These are phyloP conservation scores for Trichocladium antarcticum DNA, from an alignment of 495 filamentous ascomycete species.

Conservation along the genomic window DNA sequence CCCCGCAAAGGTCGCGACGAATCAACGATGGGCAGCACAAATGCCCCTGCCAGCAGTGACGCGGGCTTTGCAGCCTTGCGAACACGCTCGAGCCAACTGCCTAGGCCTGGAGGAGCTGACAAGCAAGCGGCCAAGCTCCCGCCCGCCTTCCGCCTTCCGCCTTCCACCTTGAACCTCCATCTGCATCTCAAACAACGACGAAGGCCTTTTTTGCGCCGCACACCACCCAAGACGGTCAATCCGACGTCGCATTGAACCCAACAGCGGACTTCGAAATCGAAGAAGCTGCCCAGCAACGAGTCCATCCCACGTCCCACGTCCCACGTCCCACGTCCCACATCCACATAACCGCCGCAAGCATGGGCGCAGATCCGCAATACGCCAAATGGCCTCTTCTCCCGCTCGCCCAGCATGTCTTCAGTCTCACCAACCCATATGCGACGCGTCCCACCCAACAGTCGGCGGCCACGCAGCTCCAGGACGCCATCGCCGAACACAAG, in stretches of 20 bases:
- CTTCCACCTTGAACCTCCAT: conserved; percentile 5
- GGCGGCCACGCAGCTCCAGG: conserved; percentile 73
- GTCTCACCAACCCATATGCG: conserved; percentile 80
- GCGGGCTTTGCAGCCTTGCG: conserved; percentile 23
- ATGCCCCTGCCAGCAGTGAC: conserved; percentile 9
- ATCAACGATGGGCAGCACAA: background rate
- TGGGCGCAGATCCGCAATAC: conserved; percentile 97
- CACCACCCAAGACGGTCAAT: background rate
- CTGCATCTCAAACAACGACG: background rate
- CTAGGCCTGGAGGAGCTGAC: background rate
- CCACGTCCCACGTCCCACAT: conserved; percentile 1
- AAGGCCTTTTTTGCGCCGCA: background rate
- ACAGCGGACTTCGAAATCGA: background rate
- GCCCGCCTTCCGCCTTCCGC: background rate
- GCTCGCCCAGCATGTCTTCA: conserved; percentile 94
- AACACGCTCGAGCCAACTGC: conserved; percentile 11
- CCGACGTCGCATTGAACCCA: background rate
- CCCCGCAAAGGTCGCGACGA: background rate
- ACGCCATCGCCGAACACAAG: conserved; percentile 85
- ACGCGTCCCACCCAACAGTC: conserved; percentile 53
- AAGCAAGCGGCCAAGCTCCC: conserved; percentile 8
- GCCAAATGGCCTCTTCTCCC: conserved; percentile 86
- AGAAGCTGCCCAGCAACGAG: background rate
- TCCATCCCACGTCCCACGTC: background rate
- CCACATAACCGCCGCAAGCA: conserved; percentile 27